Evolutionary conservation across 192 early-diverging fungal genomes (phyloP), one percentile per base, ranked within the genome.

Genomic region (Coemansia guatemalensis): DNA sequence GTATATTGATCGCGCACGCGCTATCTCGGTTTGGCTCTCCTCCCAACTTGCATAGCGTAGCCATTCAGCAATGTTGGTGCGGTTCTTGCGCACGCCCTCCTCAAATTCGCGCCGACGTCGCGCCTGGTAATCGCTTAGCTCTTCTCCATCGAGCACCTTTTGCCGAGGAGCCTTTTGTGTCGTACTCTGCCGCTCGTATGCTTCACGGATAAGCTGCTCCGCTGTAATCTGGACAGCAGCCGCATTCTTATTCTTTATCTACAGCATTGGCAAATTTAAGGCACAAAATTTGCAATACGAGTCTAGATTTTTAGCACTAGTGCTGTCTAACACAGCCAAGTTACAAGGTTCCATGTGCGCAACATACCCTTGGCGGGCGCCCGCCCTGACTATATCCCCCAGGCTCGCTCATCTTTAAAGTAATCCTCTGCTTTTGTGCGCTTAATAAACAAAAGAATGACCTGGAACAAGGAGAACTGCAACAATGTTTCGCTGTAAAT

Each of bases 191-290:
- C 91, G 88, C 58, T 94, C 93, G 64, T 92, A 90, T 12, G 95
- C 92, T 72, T 99, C 97, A 35, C 94, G 88, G 25, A 99, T 87
- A 51, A 99, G 92, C 82, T 99, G 97, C 82, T 99, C 97, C 14
- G 97, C 97, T 22, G 96, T 98, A 76, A 99, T 99, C 76, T 99
- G 97, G 18, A 98, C 85, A 7, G 90, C 86, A n/a, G 95, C 95
- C 2, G 97, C 89, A 78, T 90, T 96, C 85, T 99, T 99, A 83
- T 99, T 98, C 76, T 96, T 96, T 74, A 98, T 94, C 90, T 60
- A 60, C 48, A 32, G 1, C 4, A 18, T 29, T 20, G 22, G 4
- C 29, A 32, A 23, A 26, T 23, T 29, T 87, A 60, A 26, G 17
- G 22, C 11, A 14, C 14, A 32, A 48, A 32, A 24, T n/a, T 8